Base-by-base conservation (phyloP, 306 rosid genomes). In the Canavalia gladiata region DNA sequence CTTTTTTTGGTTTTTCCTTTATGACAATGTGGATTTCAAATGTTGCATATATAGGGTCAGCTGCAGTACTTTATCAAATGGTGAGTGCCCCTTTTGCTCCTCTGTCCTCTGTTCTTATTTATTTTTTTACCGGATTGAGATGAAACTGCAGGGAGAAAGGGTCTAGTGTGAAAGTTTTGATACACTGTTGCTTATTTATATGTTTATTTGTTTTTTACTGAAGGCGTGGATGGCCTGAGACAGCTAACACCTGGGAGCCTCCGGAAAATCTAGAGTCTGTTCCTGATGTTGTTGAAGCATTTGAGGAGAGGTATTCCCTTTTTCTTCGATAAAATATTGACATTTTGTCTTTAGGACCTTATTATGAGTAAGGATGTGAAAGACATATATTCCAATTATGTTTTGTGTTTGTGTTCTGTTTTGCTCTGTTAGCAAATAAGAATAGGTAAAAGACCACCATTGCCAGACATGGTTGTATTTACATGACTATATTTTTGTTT, bases 201-300 rank as follows among this genome's bases (percentile, higher is more conserved):
- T 37, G 60, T 80, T 72, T 78, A 8, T 79, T 18, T 59, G 3
- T 79, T 68, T 63, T 1, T 80, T 18, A 6, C 9, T 78, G 42
- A 80, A 95, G 99, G 99, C 87, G 78, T 31, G 96, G 89, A 66
- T 95, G 99, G 99, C 91, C 97, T 1, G 98, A 95, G 78, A 71
- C 91, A 4, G 93, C 90, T 60, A 95, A 95, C 79, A 95, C 99
- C 11, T 95, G 99, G 99, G 99, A 95, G 87, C 99, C 99, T 4
- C 84, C 81, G 45, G 98, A 90, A 70, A 93, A 95, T 88, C 89
- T 95, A 76, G 92, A 62, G 67, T 58, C 86, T 37, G 86, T 92
- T 69, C 86, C 91, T 1, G 99, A 95, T 74, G 78, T 95, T 72
- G 83, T 95, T 25, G 92, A 87, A 0, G 89, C 96, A 28, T 95